A percentile compares a stretch with the other conserved stretches of the same genome.
phyloP scores from a whole-genome alignment of 2,329 filamentous ascomycete genomes.

The Lachnellula occidentalis region DNA sequence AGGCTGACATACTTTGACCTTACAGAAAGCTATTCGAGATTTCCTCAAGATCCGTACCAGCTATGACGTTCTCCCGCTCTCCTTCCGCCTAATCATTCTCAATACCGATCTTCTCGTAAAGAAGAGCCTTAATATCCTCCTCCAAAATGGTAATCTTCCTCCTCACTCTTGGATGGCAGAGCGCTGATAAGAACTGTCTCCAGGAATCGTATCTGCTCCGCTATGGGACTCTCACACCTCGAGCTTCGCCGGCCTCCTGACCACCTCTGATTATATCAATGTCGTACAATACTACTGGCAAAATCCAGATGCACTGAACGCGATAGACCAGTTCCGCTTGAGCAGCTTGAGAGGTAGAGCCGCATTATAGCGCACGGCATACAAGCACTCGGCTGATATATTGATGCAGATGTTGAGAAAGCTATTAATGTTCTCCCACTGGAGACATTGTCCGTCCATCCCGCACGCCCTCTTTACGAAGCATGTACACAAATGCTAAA shows the following conservation, averaged over 20 bases:
- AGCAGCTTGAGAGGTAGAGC: constrained; percentile 79
- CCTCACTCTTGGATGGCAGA: background rate
- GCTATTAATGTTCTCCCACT: constrained; percentile 86
- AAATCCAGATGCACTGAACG: constrained; percentile 81
- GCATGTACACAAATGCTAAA: constrained; percentile 91
- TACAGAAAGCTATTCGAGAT: constrained; percentile 81
- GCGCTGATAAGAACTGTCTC: constrained; percentile 18
- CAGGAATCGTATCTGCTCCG: constrained; percentile 94
- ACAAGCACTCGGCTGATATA: constrained; percentile 13
- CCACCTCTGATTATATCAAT: constrained; percentile 96
- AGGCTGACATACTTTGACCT: constrained; percentile 24
- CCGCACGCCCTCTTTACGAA: constrained; percentile 85
- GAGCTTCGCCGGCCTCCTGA: constrained; percentile 88
- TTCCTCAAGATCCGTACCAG: constrained; percentile 95
- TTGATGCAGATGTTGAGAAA: constrained; percentile 76
- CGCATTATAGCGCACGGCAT: background rate
- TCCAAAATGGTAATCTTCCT: constrained; percentile 72
- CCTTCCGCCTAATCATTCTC: constrained; percentile 91
- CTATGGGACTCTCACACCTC: constrained; percentile 94
- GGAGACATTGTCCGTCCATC: constrained; percentile 94
- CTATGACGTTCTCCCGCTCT: constrained; percentile 95
- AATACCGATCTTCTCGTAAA: constrained; percentile 94
- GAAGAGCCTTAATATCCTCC: constrained; percentile 92
- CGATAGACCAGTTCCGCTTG: constrained; percentile 89
- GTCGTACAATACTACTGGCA: constrained; percentile 99